Evolutionary conservation across 352 stramenopile species (phyloP), one percentile per base, ranked within the genome.

Genomic region (Phytopythium ostracodes): DNA sequence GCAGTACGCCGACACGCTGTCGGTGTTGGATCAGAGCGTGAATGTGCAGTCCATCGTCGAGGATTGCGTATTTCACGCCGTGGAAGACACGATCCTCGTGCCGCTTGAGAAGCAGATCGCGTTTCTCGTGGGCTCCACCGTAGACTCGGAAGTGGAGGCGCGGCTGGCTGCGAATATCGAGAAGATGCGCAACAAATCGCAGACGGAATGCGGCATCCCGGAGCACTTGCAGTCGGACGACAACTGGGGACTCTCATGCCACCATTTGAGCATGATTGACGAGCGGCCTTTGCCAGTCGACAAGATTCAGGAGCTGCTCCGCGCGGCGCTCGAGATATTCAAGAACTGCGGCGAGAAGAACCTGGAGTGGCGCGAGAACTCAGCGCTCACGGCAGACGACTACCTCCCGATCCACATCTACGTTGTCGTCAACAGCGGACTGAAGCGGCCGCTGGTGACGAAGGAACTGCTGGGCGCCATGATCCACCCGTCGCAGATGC

Each of bases 371-470:
- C 71, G 73, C 29, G 79, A 88, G 25, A 91, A 87, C 63, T 88
- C 81, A 38, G 77, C 79, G 55, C 70, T 94, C 29, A 89, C 81
- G 17, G 86, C 86, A 35, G 86, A 95, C 59, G 86, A 95, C 57
- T 92, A 91, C 65, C 67, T 95, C 27, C 86, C 86, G 25, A 93
- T 95, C 61, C 84, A 93, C 68, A 93, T 95, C 59, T 93, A 89
- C 71, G 84, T 92, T 36, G 84, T 93, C 35, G 79, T 90, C 43
- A 87, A 91, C 66, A 86, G 77, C 56, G 81, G 80, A 0, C 60
- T 95, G n/a, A 87, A 87, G 67, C 78, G 81, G 24, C 86, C 86
- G 29, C 69, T 92, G 29, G 70, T 83, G 52, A 78, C 83, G 10
- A 92, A 92, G 56, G 84, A 92, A 61, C 75, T 87, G 36, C 62